Percentiles rank a stretch among this genome's conserved stretches.
phyloP scores from a whole-genome alignment of 257 asterid species.

The Avicennia marina region DNA sequence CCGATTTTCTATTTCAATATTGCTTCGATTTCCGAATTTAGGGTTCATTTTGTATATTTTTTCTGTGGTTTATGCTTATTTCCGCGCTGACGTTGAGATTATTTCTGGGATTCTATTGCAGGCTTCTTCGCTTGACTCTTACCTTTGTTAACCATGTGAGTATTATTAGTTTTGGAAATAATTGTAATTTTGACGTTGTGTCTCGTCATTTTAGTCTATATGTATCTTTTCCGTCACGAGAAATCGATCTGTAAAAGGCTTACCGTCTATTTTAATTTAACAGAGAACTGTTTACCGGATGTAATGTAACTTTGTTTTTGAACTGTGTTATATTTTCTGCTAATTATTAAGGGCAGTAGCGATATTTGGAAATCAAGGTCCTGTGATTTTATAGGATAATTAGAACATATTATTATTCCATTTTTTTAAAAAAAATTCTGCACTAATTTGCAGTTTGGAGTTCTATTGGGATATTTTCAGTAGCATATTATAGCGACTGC shows the following conservation, averaged over 20 bases:
- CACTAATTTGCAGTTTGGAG: neutral
- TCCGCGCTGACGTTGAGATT: slow-evolving; percentile 12
- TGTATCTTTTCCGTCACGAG: neutral
- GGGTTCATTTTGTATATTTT: neutral
- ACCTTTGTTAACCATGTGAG: slow-evolving; percentile 30
- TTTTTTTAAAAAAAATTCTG: too few relatives aligned
- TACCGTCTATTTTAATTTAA: neutral
- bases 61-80: neutral
- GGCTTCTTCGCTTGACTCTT: slow-evolving; percentile 18
- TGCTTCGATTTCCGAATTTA: slow-evolving; percentile 12
- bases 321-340: neutral
- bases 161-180: neutral
- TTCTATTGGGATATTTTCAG: neutral
- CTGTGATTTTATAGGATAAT: neutral
- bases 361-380: slow-evolving; percentile 1
- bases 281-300: neutral
- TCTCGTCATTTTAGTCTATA: neutral
- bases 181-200: neutral
- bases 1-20: neutral
- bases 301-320: neutral
- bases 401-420: neutral
- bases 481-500: neutral
- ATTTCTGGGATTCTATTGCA: slow-evolving; percentile 25
- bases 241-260: neutral
- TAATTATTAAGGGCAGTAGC: neutral